Percentiles rank a stretch among this genome's conserved stretches.
Conservation (phyloP, 169 alveolate genomes). For the Theileria parva region DNA sequence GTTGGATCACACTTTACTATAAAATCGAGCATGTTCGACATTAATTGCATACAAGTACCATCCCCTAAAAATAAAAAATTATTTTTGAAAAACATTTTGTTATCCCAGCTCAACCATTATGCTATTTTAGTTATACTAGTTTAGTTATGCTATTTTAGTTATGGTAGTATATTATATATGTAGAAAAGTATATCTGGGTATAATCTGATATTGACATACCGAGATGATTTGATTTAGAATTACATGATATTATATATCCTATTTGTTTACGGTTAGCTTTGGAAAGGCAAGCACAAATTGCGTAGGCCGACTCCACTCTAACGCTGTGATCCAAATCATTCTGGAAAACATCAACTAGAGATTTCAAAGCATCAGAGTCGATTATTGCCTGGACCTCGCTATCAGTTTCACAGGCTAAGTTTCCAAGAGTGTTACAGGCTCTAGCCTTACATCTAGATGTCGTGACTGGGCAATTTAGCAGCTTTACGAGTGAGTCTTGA, state of each 20-base stretch:
- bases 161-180: not conserved
- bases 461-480: slow-evolving; percentile 76
- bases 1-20: slow-evolving; percentile 82
- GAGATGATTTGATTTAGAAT: slow-evolving; percentile 54
- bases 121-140: too few relatives aligned
- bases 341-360: slow-evolving; percentile 76
- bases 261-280: slow-evolving; percentile 80
- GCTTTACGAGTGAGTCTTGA: slow-evolving; percentile 75
- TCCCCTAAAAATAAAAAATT: slow-evolving; percentile 47
- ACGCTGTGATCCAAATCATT: slow-evolving; percentile 79
- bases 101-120: not conserved
- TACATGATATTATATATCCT: slow-evolving; percentile 82
- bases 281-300: slow-evolving; percentile 85
- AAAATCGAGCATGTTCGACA: slow-evolving; percentile 82
- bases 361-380: slow-evolving; percentile 78
- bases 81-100: slow-evolving; percentile 17
- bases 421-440: slow-evolving; percentile 85
- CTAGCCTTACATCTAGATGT: slow-evolving; percentile 80
- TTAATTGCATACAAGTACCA: slow-evolving; percentile 70
- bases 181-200: not conserved
- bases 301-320: slow-evolving; percentile 86
- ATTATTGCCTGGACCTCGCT: slow-evolving; percentile 78
- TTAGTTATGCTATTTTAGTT: too few relatives aligned
- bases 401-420: slow-evolving; percentile 85
- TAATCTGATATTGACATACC: slow-evolving; percentile 11